Conservation (phyloP, 2,329 filamentous ascomycete genomes). For the Phyllosticta citribraziliensis region DNA sequence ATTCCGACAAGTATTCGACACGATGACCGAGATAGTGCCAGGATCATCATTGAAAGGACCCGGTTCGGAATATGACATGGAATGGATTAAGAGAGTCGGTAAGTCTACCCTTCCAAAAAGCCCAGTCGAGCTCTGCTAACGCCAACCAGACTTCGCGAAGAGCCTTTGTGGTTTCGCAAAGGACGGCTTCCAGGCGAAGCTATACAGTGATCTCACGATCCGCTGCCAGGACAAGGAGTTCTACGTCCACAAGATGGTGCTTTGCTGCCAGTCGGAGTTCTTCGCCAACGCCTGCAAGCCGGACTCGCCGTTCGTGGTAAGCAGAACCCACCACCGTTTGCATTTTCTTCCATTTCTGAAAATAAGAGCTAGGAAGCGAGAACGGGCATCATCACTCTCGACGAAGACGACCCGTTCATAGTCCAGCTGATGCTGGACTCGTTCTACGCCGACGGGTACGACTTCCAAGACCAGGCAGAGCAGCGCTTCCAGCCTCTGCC, state of each 20-base stretch:
- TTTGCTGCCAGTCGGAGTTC: neutral
- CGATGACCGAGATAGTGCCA: too few species aligned
- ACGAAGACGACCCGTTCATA: neutral
- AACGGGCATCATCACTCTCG: neutral
- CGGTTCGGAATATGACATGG: too few species aligned
- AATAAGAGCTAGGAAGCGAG: neutral
- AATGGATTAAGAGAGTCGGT: too few species aligned
- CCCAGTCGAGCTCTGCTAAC: too few species aligned
- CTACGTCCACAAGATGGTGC: neutral
- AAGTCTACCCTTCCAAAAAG: too few species aligned
- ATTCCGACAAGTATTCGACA: too few species aligned
- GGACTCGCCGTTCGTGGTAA: neutral
- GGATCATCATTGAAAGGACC: too few species aligned
- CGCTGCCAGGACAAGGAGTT: neutral
- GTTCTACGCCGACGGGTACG: neutral
- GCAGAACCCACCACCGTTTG: neutral
- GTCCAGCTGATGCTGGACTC: slow-evolving; percentile 2
- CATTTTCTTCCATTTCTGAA: neutral
- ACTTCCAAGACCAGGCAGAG: neutral
- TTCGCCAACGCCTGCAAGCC: slow-evolving; percentile 3
- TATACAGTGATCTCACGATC: neutral
- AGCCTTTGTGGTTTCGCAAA: too few species aligned
- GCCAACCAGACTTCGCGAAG: too few species aligned
- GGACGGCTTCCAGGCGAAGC: too few species aligned
- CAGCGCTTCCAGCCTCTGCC: neutral